Conservation (phyloP, 208 protist genomes). For the Herpetomonas muscarum region DNA sequence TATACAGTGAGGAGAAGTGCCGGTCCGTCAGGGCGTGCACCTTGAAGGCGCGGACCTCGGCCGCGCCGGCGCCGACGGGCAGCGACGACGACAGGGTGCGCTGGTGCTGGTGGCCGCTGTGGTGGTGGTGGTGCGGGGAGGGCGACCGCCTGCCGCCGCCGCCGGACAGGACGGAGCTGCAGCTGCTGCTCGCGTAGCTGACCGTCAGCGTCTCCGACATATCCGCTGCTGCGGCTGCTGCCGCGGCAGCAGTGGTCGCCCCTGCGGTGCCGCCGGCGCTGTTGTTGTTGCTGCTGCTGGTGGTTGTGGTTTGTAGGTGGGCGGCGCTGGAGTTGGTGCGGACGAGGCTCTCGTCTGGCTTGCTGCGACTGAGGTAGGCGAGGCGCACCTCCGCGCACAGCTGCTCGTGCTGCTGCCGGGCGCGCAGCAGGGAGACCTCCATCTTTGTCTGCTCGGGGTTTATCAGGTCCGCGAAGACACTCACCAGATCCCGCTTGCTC, state of each 20-base stretch:
- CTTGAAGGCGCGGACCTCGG: constrained; percentile 20
- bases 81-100: constrained; percentile 7
- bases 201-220: not conserved
- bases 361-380: constrained; percentile 33
- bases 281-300: not conserved
- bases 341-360: not conserved
- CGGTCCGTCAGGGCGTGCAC: constrained; percentile 29
- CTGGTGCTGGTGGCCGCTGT: no score
- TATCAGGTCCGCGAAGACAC: constrained; percentile 71
- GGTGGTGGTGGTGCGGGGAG: no score
- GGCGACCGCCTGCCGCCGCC: not conserved
- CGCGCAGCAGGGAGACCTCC: constrained; percentile 35
- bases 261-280: not conserved
- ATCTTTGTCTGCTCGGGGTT: constrained; percentile 56
- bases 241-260: not conserved
- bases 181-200: not conserved
- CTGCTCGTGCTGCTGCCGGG: constrained; percentile 42
- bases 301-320: not conserved
- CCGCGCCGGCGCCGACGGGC: constrained; percentile 8
- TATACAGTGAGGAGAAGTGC: constrained; percentile 22
- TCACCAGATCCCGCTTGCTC: constrained; percentile 46
- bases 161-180: not conserved
- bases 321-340: not conserved
- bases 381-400: constrained; percentile 80
- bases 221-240: not conserved